A percentile compares a stretch with the other conserved stretches of the same genome.
phyloP scores from a whole-genome alignment of 805 yeast species.

The Kodamaea laetipori region DNA sequence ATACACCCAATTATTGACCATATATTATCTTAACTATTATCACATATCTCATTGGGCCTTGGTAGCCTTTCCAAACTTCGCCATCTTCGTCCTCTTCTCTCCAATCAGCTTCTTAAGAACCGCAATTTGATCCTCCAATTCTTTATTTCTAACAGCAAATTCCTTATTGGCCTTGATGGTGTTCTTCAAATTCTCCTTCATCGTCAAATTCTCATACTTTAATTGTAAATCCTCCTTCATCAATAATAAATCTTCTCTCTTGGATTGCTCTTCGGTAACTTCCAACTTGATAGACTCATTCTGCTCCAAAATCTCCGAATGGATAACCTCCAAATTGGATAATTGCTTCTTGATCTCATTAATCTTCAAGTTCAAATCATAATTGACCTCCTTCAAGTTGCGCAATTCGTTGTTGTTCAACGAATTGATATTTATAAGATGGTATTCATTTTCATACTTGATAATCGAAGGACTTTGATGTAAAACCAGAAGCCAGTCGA shows the following conservation, averaged over 20 bases:
- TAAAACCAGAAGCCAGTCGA: slow-evolving; percentile 18
- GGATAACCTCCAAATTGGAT: slow-evolving; percentile 34
- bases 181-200: slow-evolving; percentile 23
- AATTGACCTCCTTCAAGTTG: slow-evolving; percentile 40
- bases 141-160: slow-evolving; percentile 27
- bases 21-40: too few relatives aligned
- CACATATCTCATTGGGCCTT: not conserved
- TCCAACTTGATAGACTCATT: slow-evolving; percentile 27
- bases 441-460: slow-evolving; percentile 41
- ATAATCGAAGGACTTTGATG: slow-evolving; percentile 27
- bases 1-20: too few relatives aligned
- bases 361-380: slow-evolving; percentile 32
- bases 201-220: slow-evolving; percentile 19
- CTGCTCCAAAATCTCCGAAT: slow-evolving; percentile 39
- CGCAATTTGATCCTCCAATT: slow-evolving; percentile 36
- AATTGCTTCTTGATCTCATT: slow-evolving; percentile 30
- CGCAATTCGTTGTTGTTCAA: slow-evolving; percentile 39
- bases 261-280: slow-evolving; percentile 12
- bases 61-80: slow-evolving; percentile 12
- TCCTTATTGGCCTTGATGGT: slow-evolving; percentile 39
- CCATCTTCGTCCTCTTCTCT: slow-evolving; percentile 28
- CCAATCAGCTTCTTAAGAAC: slow-evolving; percentile 27
- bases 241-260: slow-evolving; percentile 12
- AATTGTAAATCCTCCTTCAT: slow-evolving; percentile 14
- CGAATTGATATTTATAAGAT: slow-evolving; percentile 40